phyloP scores from a whole-genome alignment of 495 filamentous ascomycete species.

The Aspergillus saccharolyticus region DNA sequence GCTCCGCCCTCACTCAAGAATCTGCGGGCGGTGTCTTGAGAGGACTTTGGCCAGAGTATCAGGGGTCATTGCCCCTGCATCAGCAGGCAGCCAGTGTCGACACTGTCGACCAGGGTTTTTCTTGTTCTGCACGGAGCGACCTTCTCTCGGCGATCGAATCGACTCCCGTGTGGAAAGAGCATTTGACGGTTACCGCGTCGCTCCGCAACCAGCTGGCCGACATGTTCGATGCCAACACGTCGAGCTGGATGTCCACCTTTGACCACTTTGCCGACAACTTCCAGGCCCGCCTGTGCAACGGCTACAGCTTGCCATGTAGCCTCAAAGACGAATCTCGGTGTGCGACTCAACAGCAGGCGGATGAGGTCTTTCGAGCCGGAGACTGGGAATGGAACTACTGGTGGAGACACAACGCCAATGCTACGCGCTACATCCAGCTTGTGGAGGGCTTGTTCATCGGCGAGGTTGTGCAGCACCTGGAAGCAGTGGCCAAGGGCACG shows the following conservation, averaged over 20 bases:
- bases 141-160: conserved; percentile 27
- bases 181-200: conserved; percentile 28
- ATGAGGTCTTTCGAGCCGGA: conserved; percentile 41
- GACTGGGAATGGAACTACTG: conserved; percentile 47
- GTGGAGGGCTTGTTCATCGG: conserved; percentile 40
- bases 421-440: conserved; percentile 34
- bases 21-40: conserved; percentile 38
- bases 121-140: conserved; percentile 25
- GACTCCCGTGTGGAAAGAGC: conserved; percentile 33
- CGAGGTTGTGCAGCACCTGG: conserved; percentile 32
- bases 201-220: conserved; percentile 30
- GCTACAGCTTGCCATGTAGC: conserved; percentile 35
- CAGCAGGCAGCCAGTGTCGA: conserved; percentile 36
- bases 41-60: conserved; percentile 33
- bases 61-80: conserved; percentile 34
- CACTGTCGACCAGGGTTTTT: conserved; percentile 36
- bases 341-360: conserved; percentile 28
- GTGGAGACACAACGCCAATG: conserved; percentile 36
- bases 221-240: conserved; percentile 31
- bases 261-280: conserved; percentile 46
- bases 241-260: conserved; percentile 34
- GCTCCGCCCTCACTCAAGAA: conserved; percentile 34
- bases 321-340: conserved; percentile 26
- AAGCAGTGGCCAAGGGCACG: conserved; percentile 24
- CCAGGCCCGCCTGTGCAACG: conserved; percentile 41